phyloP scores from a whole-genome alignment of 225 moss, liverwort and hornwort species.

The Polytrichum formosum region DNA sequence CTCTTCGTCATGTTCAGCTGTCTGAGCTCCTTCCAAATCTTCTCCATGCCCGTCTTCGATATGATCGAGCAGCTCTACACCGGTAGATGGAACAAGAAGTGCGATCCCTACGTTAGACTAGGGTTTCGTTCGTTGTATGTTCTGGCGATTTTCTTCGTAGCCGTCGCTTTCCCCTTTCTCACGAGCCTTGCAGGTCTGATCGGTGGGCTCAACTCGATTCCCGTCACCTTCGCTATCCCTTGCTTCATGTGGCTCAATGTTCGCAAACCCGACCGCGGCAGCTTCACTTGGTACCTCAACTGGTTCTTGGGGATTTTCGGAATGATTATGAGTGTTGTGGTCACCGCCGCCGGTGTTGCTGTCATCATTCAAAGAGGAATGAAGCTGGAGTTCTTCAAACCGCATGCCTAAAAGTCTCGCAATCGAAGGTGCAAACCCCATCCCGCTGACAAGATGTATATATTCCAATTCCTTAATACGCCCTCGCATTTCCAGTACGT shows the following conservation, averaged over 20 bases:
- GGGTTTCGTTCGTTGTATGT: constrained; percentile 38
- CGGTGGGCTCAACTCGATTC: constrained; percentile 63
- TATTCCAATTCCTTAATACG: too few species aligned
- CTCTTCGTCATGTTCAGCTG: constrained; percentile 57
- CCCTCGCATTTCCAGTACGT: too few species aligned
- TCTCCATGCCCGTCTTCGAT: constrained; percentile 73
- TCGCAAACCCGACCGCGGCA: constrained; percentile 33
- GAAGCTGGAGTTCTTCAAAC: constrained; percentile 67
- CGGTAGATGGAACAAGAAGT: constrained; percentile 39
- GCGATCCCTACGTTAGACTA: constrained; percentile 31
- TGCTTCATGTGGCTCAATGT: constrained; percentile 56
- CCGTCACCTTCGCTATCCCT: constrained; percentile 53
- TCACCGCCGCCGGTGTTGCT: constrained; percentile 51
- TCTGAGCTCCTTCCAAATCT: constrained; percentile 75
- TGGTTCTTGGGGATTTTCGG: constrained; percentile 21
- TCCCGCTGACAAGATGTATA: too few species aligned
- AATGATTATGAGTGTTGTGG: constrained; percentile 26
- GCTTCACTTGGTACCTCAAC: constrained; percentile 61
- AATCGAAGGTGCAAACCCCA: too few species aligned
- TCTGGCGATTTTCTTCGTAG: constrained; percentile 44
- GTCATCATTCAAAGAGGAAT: constrained; percentile 50
- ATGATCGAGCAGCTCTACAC: constrained; percentile 59
- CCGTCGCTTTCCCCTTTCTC: constrained; percentile 68
- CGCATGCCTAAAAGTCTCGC: constrained; percentile 27
- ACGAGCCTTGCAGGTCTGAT: constrained; percentile 58